Conservation (phyloP, 352 stramenopile genomes). For the Globisporangium solare region DNA sequence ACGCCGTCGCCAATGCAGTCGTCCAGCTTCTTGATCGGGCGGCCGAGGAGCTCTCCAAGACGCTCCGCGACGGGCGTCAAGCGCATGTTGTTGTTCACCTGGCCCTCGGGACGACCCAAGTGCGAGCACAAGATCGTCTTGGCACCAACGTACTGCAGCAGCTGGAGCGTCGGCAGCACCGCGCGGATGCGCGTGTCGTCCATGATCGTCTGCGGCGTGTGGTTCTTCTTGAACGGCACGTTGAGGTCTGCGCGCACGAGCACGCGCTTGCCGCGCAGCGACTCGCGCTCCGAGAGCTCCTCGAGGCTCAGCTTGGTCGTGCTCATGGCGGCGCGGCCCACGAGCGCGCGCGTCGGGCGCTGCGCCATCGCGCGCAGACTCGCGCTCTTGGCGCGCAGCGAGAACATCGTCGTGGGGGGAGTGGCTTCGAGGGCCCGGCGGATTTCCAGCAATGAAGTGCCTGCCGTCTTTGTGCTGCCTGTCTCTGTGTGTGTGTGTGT, state of each 20-base stretch:
- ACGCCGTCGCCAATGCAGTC: slow-evolving; percentile 96
- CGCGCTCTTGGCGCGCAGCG: slow-evolving; percentile 5
- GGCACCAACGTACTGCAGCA: slow-evolving; percentile 92
- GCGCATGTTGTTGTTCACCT: slow-evolving; percentile 65
- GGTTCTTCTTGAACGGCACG: slow-evolving; percentile 94
- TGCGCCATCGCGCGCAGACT: not conserved
- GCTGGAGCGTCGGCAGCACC: slow-evolving; percentile 90
- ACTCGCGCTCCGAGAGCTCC: slow-evolving; percentile 50
- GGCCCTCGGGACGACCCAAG: slow-evolving; percentile 95
- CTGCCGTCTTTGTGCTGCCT: not conserved
- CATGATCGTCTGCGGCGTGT: slow-evolving; percentile 91
- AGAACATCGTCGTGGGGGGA: slow-evolving; percentile 4
- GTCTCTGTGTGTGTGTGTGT: slow-evolving; percentile 10
- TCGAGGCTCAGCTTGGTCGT: slow-evolving; percentile 70
- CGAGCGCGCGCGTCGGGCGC: not conserved
- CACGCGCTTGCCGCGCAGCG: slow-evolving; percentile 94
- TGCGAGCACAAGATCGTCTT: slow-evolving; percentile 96
- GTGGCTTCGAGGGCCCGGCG: not conserved
- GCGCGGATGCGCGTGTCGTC: slow-evolving; percentile 96
- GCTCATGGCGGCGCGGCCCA: slow-evolving; percentile 29
- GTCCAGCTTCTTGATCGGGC: slow-evolving; percentile 89
- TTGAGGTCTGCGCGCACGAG: slow-evolving; percentile 99
- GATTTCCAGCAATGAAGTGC: not conserved
- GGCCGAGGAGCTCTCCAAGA: slow-evolving; percentile 91
- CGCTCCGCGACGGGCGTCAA: slow-evolving; percentile 92